A percentile compares a stretch with the other conserved stretches of the same genome.
phyloP scores from a whole-genome alignment of 2,329 filamentous ascomycete genomes.

The Ceratocystis albifundus region DNA sequence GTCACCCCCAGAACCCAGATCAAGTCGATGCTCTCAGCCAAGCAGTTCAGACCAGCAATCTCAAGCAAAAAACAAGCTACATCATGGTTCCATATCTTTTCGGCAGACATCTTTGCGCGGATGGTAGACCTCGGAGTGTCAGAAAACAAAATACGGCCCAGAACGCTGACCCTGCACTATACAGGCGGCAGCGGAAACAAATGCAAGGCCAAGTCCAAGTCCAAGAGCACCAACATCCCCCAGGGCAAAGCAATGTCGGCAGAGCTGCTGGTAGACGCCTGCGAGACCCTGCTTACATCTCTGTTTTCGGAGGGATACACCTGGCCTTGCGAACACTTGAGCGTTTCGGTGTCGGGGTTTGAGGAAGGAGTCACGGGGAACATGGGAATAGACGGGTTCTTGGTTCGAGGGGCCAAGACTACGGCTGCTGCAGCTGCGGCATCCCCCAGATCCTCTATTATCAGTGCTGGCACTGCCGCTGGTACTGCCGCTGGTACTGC shows the following conservation, averaged over 20 bases:
- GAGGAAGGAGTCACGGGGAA: constrained; percentile 79
- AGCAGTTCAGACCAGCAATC: constrained; percentile 82
- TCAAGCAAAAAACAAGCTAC: constrained; percentile 64
- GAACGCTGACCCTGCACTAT: constrained; percentile 74
- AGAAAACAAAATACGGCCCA: constrained; percentile 76
- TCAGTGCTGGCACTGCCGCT: too few species aligned
- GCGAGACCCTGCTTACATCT: constrained; percentile 47
- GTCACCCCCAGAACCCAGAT: constrained; percentile 86
- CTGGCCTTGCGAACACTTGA: constrained; percentile 89
- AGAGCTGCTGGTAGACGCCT: constrained; percentile 27
- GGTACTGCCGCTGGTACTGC: too few species aligned
- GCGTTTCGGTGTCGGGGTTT: constrained; percentile 79
- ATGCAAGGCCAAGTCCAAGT: constrained; percentile 51
- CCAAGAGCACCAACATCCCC: constrained; percentile 65
- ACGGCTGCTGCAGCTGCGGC: too few species aligned
- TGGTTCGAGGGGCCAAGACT: constrained; percentile 49
- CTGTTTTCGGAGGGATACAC: constrained; percentile 59
- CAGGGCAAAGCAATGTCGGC: constrained; percentile 64
- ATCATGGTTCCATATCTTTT: constrained; percentile 84
- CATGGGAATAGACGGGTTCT: constrained; percentile 71
- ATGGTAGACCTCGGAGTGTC: constrained; percentile 82
- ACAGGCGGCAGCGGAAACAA: constrained; percentile 60
- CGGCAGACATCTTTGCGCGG: constrained; percentile 78
- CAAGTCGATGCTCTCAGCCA: constrained; percentile 94
- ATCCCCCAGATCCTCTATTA: too few species aligned